A percentile compares a stretch with the other conserved stretches of the same genome.
These are phyloP conservation scores for Yamadazyma dendronema DNA, from an alignment of 1,139 yeast genomes.

Conservation along the genomic window DNA sequence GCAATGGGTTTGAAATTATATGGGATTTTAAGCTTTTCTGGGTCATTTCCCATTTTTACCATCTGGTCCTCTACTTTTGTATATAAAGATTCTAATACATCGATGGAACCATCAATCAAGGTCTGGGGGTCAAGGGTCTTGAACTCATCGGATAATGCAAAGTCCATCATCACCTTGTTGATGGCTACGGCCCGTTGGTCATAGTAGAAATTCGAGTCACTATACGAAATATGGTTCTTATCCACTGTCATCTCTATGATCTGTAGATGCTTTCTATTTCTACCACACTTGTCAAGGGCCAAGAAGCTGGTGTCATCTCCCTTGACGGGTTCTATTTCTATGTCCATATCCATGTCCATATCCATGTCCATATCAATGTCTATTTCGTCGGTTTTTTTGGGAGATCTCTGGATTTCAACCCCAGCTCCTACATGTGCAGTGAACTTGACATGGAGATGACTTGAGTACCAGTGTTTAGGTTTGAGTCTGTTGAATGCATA, in stretches of 20 bases:
- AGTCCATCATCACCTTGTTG: conserved; percentile 41
- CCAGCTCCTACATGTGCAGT: conserved; percentile 44
- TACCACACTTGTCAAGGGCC: conserved; percentile 77
- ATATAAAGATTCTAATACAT: conserved; percentile 5
- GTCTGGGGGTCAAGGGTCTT: conserved; percentile 5
- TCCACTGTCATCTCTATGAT: conserved; percentile 9
- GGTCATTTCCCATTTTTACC: conserved; percentile 14
- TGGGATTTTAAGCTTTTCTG: conserved; percentile 21
- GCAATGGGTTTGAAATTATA: conserved; percentile 28
- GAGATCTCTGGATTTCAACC: conserved; percentile 2
- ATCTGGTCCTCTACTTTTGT: conserved; percentile 23
- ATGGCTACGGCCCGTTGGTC: conserved; percentile 50
- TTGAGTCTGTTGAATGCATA: conserved; percentile 49
- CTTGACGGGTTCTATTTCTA: conserved; percentile 17
- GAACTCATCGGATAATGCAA: conserved; percentile 15
- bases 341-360: conserved; percentile 19
- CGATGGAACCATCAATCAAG: neutral
- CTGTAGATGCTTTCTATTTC: conserved; percentile 13
- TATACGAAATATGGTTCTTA: conserved; percentile 11
- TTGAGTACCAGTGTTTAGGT: conserved; percentile 83
- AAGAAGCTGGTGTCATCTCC: conserved; percentile 52
- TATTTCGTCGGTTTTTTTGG: conserved; percentile 23
- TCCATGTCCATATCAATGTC: conserved; percentile 23
- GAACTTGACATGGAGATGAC: conserved; percentile 81
- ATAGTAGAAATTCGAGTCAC: conserved; percentile 25